A percentile compares a stretch with the other conserved stretches of the same genome.
Evolutionary conservation across 306 rosid genomes (phyloP).

Genomic region (Malus orientalis): DNA sequence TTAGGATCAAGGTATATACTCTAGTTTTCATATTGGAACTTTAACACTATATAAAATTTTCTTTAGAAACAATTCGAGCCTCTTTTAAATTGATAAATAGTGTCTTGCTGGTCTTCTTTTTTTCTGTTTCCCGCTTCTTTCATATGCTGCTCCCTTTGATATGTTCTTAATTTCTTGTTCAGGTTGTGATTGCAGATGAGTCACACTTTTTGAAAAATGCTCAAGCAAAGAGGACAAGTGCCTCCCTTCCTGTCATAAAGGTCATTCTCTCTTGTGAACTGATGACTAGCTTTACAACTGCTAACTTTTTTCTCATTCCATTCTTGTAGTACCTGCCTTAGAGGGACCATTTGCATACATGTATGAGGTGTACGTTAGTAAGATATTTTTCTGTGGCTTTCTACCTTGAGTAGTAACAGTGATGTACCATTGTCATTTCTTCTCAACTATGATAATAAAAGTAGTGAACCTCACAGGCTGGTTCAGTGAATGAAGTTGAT

Average conservation of each 20-base stretch:
- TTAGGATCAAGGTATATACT: no score
- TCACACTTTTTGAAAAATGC: constrained; percentile 92
- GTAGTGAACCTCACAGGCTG: background rate
- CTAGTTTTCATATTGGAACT: no score
- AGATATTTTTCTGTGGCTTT: background rate
- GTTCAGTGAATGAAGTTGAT: background rate
- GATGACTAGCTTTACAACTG: constrained; percentile 9
- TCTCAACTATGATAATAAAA: background rate
- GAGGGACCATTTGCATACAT: no score
- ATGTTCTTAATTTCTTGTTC: constrained; percentile 19
- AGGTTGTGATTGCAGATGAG: constrained; percentile 99
- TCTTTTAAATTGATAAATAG: background rate
- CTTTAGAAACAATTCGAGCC: background rate
- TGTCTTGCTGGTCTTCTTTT: no score
- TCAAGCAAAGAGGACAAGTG: constrained; percentile 91
- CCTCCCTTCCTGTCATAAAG: constrained; percentile 83
- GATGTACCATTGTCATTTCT: background rate
- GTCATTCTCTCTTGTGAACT: constrained; percentile 32
- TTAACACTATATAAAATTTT: background rate
- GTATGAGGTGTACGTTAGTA: background rate
- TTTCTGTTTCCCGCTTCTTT: background rate
- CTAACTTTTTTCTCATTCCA: background rate
- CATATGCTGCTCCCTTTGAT: constrained; percentile 18
- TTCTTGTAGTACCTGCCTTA: background rate
- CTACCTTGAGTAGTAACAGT: no score